Conservation (phyloP, 108 stramenopile species). For the Cyclostephanos invisitatus region DNA sequence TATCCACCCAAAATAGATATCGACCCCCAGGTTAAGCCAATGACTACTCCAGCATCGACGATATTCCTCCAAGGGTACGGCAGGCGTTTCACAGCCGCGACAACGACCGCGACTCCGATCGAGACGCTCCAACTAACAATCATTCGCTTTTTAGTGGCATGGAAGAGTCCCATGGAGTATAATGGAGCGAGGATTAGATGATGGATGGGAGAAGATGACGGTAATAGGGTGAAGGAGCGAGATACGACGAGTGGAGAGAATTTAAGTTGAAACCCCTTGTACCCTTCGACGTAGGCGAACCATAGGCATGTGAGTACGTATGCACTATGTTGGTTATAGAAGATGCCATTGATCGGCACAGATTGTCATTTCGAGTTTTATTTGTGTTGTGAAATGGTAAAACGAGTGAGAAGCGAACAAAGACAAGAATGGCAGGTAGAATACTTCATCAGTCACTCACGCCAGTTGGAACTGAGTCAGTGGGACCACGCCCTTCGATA, state of each 20-base stretch:
- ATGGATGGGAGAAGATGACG: conserved; percentile 39
- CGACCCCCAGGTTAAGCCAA: conserved; percentile 86
- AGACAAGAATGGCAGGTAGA: conserved; percentile 26
- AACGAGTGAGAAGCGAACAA: background rate
- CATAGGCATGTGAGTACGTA: conserved; percentile 69
- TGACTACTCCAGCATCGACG: conserved; percentile 95
- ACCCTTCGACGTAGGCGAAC: conserved; percentile 95
- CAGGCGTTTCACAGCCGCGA: conserved; percentile 87
- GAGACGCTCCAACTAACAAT: conserved; percentile 88
- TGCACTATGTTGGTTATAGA: conserved; percentile 32
- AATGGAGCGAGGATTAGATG: conserved; percentile 85
- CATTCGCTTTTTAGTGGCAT: conserved; percentile 87
- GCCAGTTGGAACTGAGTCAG: conserved; percentile 69
- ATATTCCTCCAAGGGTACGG: conserved; percentile 92
- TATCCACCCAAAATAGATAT: conserved; percentile 75
- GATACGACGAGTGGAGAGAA: conserved; percentile 94
- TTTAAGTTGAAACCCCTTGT: conserved; percentile 96
- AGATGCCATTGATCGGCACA: background rate
- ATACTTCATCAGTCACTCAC: conserved; percentile 52
- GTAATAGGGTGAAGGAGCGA: conserved; percentile 81
- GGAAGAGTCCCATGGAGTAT: conserved; percentile 94
- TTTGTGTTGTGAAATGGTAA: background rate
- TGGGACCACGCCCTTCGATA: conserved; percentile 35
- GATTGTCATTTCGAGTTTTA: background rate
- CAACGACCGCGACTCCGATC: conserved; percentile 85